phyloP scores from a whole-genome alignment of 208 protist genomes.

The Acanthamoeba castellanii region DNA sequence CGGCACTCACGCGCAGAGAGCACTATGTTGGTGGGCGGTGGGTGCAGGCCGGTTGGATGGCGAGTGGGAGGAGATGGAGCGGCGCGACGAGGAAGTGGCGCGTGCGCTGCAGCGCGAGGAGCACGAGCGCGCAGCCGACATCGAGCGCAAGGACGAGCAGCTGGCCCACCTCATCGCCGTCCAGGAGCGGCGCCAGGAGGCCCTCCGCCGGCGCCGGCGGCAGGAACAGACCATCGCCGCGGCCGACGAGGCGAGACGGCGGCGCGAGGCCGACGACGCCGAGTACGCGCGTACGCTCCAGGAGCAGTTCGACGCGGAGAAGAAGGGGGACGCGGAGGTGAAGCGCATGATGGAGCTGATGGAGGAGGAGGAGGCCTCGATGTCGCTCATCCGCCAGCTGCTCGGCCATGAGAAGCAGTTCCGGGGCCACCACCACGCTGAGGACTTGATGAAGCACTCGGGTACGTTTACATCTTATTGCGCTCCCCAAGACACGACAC shows the following conservation, averaged over 20 bases:
- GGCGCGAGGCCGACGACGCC: neutral
- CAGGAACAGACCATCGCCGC: neutral
- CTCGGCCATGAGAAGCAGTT: neutral
- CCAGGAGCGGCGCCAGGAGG: neutral
- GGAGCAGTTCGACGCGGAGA: neutral
- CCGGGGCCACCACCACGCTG: neutral
- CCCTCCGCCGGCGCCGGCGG: neutral
- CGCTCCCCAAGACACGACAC: neutral
- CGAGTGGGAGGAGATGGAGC: slow-evolving; percentile 13
- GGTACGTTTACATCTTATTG: neutral
- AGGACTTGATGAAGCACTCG: neutral
- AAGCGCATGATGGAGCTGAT: neutral
- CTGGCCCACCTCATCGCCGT: neutral
- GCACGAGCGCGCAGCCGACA: neutral
- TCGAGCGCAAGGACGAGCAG: neutral
- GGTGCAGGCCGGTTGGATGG: neutral
- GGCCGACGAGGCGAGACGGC: neutral
- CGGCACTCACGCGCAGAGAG: neutral
- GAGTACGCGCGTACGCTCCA: neutral
- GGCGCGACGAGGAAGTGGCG: neutral
- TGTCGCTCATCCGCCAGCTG: neutral
- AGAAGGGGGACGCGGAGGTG: neutral
- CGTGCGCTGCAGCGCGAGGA: neutral
- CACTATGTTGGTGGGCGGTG: too few species aligned
- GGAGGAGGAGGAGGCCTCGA: neutral